Evolutionary conservation across 148 eudicot genomes (phyloP), one percentile per base, ranked within the genome.

Genomic region (Chenopodium formosanum): DNA sequence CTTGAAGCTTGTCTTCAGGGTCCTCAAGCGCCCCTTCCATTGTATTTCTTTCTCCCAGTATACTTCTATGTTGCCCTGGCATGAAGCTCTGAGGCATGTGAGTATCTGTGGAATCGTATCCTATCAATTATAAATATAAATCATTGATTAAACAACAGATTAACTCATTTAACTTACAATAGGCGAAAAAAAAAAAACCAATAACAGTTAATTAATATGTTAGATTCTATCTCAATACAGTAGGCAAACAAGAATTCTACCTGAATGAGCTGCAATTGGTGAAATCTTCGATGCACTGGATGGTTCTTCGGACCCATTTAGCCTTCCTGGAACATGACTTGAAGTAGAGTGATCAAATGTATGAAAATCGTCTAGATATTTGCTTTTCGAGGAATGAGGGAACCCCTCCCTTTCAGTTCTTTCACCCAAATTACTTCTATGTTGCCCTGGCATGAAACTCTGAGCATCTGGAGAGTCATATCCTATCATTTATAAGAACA

Each of bases 281-380:
- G 79, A 48, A 53, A 50, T 70, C 47, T 17, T 65, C 2, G 13
- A 52, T 9, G 66, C 60, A 58, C 74, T 48, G 20, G 88, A 83
- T 48, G 78, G 88, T 48, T 73, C 67, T 31, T 79, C 74, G 22
- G 83, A 32, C 8, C 85, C 85, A 1, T 34, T 23, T 4, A 27
- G 64, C 17, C 31, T 77, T 7, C 85, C 83, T 16, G 83, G 74
- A 14, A 77, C 47, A 64, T 76, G 32, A 2, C 50, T 74, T 32
- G 81, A 19, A 8, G 63, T 13, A 60, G 67, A 63, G 20, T 70
- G 77, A 64, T 84, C 27, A 31, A 65, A 81, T 1, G 63, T 66
- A 66, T 84, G 80, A 75, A 70, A 70, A 47, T 27, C 53, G 1
- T 31, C 80, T n/a, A 10, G 76, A 1, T 65, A 78, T 17, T 63